Base-by-base conservation (phyloP, 129 eudicot species). In the Pittosporum tobira region DNA sequence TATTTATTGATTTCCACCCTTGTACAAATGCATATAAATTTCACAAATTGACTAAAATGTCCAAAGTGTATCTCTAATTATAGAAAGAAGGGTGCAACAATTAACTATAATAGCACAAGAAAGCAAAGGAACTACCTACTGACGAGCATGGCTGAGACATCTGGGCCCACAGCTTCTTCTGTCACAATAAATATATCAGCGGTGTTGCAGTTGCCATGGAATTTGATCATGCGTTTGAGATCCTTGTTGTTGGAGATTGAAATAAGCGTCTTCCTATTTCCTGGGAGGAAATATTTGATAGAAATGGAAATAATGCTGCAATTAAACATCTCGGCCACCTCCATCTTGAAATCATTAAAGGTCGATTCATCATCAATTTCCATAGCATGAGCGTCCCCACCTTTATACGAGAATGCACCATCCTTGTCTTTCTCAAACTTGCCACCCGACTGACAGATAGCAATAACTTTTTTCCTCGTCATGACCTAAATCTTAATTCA, bases 361-460 rank as follows among this genome's bases (percentile, higher is more conserved):
- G 13, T 43, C 21, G 55, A 27, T 3, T 27, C 5, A 2, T 61
- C 28, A 61, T 61, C 56, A 46, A 61, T 3, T 28, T 61, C 66
- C 4, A 62, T 47, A 18, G 67, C 67, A 62, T 62, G 48, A 2
- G 67, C 67, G 57, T 62, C 67, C 31, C 67, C 67, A 1, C 67
- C 67, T 10, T 20, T 23, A 11, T 62, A 62, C 4, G 40, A 21
- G 1, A 62, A 62, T 7, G 24, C 30, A 10, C 22, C 67, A 21
- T 62, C 67, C 30, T 28, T 23, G 14, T 49, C 42, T 0, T 15
- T 29, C 28, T 21, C 23, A 30, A 62, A 62, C 18, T 62, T 34
- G 0, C 67, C 67, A 3, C 67, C 67, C 21, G 67, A 62, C 12
- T 62, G 67, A 48, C 67, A 62, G 10, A 62, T 62, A 5, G 58